Conservation (phyloP, 148 eudicot genomes). For the Cornus kousa region DNA sequence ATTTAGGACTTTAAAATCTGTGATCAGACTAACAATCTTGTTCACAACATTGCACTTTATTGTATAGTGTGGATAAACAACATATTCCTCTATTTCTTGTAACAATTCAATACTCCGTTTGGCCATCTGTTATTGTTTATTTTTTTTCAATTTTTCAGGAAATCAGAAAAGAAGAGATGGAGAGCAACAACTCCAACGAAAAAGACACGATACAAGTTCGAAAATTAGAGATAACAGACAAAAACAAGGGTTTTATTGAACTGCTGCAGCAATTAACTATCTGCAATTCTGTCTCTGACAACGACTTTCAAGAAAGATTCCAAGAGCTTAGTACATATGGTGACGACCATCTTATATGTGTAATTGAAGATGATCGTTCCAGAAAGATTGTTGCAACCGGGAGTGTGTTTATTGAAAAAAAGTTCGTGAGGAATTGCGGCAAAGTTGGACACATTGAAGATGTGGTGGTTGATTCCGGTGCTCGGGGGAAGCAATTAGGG, state of each 20-base stretch:
- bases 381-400: constrained; percentile 79
- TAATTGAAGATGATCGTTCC: constrained; percentile 58
- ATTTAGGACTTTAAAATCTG: too few relatives aligned
- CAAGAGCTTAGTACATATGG: constrained; percentile 55
- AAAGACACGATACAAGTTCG: constrained; percentile 41
- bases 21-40: too few relatives aligned
- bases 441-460: constrained; percentile 93
- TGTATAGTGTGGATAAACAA: too few relatives aligned
- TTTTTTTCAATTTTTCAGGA: constrained; percentile 12
- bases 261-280: constrained; percentile 75
- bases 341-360: constrained; percentile 73
- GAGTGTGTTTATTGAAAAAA: constrained; percentile 77
- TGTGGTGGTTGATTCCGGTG: constrained; percentile 70
- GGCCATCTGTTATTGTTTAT: neutral
- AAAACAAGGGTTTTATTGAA: constrained; percentile 72
- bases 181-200: constrained; percentile 16
- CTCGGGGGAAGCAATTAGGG: constrained; percentile 72
- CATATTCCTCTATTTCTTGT: too few relatives aligned
- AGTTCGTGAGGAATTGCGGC: constrained; percentile 77
- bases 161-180: constrained; percentile 29
- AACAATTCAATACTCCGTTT: too few relatives aligned
- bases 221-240: constrained; percentile 68
- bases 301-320: constrained; percentile 60
- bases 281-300: constrained; percentile 70
- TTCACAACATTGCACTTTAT: too few relatives aligned